Evolutionary conservation across 1,284 basidiomycete species (phyloP), one percentile per base, ranked within the genome.

Genomic region (Phylloboletellus chloephorus): DNA sequence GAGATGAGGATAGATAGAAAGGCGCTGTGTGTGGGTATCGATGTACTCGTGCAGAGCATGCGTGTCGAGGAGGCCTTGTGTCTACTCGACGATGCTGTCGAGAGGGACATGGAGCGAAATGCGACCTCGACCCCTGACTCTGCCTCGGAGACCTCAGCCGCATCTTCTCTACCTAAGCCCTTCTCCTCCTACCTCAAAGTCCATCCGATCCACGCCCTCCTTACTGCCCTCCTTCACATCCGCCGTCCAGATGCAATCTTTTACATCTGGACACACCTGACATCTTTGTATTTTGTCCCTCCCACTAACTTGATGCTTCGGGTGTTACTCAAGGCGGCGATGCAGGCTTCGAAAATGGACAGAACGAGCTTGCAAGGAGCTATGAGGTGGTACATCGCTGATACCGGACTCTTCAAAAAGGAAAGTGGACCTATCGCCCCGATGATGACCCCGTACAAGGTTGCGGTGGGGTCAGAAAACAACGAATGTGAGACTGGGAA

Each of bases 211-310:
- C 82, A 82, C 51, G 60, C 67, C 13, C 73, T 81, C 51, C 69
- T 88, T 64, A 59, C 66, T 6, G 46, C 58, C 3, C 43, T 61
- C 21, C 49, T 61, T 26, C 68, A 67, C 16, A 64, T 67, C 12
- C 65, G 67, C 11, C 71, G 79, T 4, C 80, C 79, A 0, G 79
- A 82, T 49, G 58, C 71, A 2, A 70, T 80, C 2, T 82, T 81
- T 54, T 64, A 64, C 30, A 50, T 88, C 6, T 88, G 80, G 77
- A 76, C 78, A 15, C 54, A 72, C 12, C 72, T 84, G 62, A 62
- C 65, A 1, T 43, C 56, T 0, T 52, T 82, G 4, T 88, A 81
- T 56, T 68, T 63, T 7, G 65, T 80, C 1, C 52, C 61, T 2
- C 82, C 80, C 0, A 73, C 82, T 42, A 57, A 67, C 2, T 57